These are phyloP conservation scores for Pyracantha coccinea DNA, from an alignment of 331 rosid genomes.

Conservation along the genomic window DNA sequence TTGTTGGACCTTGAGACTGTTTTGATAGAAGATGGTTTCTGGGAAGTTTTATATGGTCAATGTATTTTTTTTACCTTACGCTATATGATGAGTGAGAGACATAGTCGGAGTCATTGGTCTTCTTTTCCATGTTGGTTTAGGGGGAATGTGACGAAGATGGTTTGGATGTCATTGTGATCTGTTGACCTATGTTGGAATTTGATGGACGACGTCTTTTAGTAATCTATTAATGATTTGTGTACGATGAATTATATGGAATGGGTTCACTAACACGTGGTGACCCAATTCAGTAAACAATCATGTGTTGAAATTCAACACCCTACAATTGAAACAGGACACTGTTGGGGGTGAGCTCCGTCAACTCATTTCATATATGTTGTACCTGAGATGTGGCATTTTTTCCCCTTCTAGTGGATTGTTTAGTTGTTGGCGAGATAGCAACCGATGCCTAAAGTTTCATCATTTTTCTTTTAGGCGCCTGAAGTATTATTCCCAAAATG, in stretches of 20 bases:
- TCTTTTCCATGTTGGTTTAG: not conserved
- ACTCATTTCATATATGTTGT: not conserved
- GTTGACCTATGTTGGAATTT: not conserved
- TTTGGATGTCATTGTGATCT: conserved; percentile 22
- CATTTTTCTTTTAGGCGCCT: not conserved
- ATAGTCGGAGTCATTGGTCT: not conserved
- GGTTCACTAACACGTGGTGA: not conserved
- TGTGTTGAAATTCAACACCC: not conserved
- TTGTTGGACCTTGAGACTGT: conserved; percentile 3
- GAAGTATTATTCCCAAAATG: too few relatives aligned
- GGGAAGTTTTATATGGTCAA: conserved; percentile 28
- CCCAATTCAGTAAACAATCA: too few relatives aligned
- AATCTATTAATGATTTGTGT: not conserved
- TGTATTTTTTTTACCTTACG: not conserved
- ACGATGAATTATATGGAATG: not conserved
- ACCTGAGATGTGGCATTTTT: not conserved
- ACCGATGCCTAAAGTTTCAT: not conserved
- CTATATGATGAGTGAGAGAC: too few relatives aligned
- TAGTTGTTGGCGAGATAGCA: not conserved
- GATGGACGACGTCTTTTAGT: conserved; percentile 7
- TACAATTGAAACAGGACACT: not conserved
- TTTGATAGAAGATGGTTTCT: conserved; percentile 7
- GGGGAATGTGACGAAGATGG: conserved; percentile 13
- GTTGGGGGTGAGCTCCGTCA: rapidly evolving
- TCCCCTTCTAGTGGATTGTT: not conserved